phyloP scores from a whole-genome alignment of 257 asterid genomes.

The Gardenia jasminoides region DNA sequence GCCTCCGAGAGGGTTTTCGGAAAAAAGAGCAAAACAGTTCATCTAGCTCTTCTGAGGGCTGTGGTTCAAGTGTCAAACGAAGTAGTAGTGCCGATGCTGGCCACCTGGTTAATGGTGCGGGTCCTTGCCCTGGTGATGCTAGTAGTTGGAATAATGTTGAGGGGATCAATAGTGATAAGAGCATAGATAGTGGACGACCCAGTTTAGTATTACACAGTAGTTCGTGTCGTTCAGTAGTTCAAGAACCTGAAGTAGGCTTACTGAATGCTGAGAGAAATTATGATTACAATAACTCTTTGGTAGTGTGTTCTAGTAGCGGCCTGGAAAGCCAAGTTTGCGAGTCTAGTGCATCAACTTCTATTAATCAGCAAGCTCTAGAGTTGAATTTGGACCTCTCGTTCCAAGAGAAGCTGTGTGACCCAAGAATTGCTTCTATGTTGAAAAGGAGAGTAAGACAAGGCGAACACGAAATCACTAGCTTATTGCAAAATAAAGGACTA shows the following conservation, averaged over 20 bases:
- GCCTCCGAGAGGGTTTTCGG: conserved; percentile 93
- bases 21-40: conserved; percentile 86
- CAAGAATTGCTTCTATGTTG: conserved; percentile 81
- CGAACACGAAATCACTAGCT: conserved; percentile 77
- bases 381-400: conserved; percentile 89
- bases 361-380: conserved; percentile 71
- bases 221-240: conserved; percentile 86
- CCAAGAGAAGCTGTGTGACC: conserved; percentile 89
- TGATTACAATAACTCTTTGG: conserved; percentile 64
- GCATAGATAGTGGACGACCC: conserved; percentile 95
- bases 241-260: conserved; percentile 92
- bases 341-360: conserved; percentile 83
- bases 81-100: conserved; percentile 99
- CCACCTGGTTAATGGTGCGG: conserved; percentile 65
- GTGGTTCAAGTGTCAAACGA: conserved; percentile 96
- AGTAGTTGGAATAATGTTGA: conserved; percentile 81
- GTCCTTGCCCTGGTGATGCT: conserved; percentile 67
- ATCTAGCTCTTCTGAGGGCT: conserved; percentile 95
- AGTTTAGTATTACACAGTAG: conserved; percentile 79
- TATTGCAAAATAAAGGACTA: conserved; percentile 92
- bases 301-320: conserved; percentile 90
- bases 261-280: conserved; percentile 65
- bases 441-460: conserved; percentile 76
- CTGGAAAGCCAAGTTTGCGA: conserved; percentile 92
- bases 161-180: conserved; percentile 83